Base-by-base conservation (phyloP, 139 green algal species). In the Closterium sp. region DNA sequence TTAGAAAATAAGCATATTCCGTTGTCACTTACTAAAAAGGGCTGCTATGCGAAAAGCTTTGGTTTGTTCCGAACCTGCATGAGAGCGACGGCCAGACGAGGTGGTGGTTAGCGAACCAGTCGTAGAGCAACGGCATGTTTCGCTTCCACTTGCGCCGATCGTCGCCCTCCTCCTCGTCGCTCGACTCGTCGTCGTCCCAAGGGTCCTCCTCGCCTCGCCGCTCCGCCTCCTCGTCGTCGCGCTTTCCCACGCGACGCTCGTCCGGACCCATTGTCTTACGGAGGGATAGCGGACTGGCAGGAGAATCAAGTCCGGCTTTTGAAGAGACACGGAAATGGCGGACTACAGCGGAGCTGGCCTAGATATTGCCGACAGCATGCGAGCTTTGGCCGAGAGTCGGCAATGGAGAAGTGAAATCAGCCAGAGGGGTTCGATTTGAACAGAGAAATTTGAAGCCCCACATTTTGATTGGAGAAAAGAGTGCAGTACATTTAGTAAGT, bases 1-100 rank as follows among this genome's bases (percentile, higher is more conserved):
- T 9, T 17, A 17, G 38, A 50, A 79, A 22, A 24, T 21, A 70
- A 24, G 62, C 17, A 0, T 27, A 79, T 79, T 79, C 13, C 62
- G 62, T 79, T 22, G 62, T 27, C 13, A 0, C 5, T 4, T 27
- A 79, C 17, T 6, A 24, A 79, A 0, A 79, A 79, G 62, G 62
- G 62, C 62, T 79, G 2, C 2, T 27, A 9, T 79, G 1, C 1
- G 2, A 79, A 79, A 24, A 5, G 62, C 62, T 27, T 5, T 79
- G 62, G 62, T 27, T 79, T 24, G 62, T 13, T 79, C 62, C 86
- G 19, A 28, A 93, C 91, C 91, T 96, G 95, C 97, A 98, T 0
- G 96, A 96, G n/a, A 98, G 96, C 0, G 97, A 97, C 1, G 97
- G 97, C 97, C 97, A 99, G 2, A 95, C 94, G 30, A 98, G 93